A percentile compares a stretch with the other conserved stretches of the same genome.
phyloP scores from a whole-genome alignment of 108 stramenopile species.

The Conticribra guillardii region DNA sequence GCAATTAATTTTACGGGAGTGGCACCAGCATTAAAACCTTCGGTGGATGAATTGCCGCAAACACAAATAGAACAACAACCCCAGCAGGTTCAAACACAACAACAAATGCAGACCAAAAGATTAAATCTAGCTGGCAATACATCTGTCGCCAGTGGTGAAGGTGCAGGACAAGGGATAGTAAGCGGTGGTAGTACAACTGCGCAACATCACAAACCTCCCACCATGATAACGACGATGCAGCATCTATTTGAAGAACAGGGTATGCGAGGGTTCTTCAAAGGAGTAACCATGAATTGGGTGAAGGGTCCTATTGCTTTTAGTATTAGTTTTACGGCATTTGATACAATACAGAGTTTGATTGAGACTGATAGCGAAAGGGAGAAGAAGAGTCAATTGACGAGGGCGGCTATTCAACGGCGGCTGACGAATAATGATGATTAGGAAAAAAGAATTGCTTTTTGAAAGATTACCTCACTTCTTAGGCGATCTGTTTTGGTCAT shows the following conservation, averaged over 20 bases:
- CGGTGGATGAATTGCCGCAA: conserved; percentile 37
- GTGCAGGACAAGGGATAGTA: too few species aligned
- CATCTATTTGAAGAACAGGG: conserved; percentile 89
- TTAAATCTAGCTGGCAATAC: too few species aligned
- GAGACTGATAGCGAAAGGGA: conserved; percentile 59
- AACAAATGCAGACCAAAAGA: too few species aligned
- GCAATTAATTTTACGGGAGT: conserved; percentile 55
- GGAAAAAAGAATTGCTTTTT: background rate
- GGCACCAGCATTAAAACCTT: conserved; percentile 23
- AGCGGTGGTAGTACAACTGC: background rate
- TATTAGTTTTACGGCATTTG: conserved; percentile 96
- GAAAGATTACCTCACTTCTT: too few species aligned
- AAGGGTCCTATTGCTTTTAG: conserved; percentile 96
- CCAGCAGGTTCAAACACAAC: background rate
- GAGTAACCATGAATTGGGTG: conserved; percentile 97
- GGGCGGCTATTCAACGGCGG: conserved; percentile 27
- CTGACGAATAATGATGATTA: conserved; percentile 39
- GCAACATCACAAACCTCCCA: conserved; percentile 52
- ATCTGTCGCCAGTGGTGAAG: too few species aligned
- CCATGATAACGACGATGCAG: conserved; percentile 66
- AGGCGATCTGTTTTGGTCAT: too few species aligned
- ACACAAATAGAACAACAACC: background rate
- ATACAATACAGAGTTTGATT: conserved; percentile 74
- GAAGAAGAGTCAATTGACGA: conserved; percentile 19
- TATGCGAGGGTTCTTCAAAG: conserved; percentile 91